phyloP scores from a whole-genome alignment of 2,329 filamentous ascomycete species.

The Venturia effusa region DNA sequence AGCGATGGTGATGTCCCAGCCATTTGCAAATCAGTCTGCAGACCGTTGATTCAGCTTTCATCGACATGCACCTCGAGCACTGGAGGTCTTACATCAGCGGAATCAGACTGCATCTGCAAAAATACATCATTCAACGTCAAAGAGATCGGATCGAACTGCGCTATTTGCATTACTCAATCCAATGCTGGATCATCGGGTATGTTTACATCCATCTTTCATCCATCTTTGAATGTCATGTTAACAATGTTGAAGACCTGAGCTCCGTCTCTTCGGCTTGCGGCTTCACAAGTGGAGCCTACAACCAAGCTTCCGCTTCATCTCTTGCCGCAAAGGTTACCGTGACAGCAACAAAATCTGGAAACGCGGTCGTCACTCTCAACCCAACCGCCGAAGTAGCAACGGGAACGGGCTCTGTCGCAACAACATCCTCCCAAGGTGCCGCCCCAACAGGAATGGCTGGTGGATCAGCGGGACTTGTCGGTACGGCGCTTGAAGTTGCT shows the following conservation, averaged over 20 bases:
- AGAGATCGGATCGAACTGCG: constrained; percentile 4
- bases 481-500: constrained; percentile 3
- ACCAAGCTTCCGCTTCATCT: constrained; percentile 4
- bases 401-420: not conserved
- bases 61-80: not conserved
- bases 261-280: constrained; percentile 7
- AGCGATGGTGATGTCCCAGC: constrained; percentile 5
- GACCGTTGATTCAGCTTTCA: constrained; percentile 8
- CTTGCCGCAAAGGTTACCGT: constrained; percentile 6
- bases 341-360: constrained; percentile 6
- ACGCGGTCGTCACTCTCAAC: not conserved
- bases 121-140: constrained; percentile 9
- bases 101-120: constrained; percentile 8
- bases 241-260: not conserved
- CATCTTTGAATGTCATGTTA: not conserved
- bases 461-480: not conserved
- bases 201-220: not conserved
- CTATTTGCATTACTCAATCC: constrained; percentile 7
- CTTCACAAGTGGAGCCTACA: constrained; percentile 6
- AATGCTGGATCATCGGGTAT: constrained; percentile 3
- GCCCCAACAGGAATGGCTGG: not conserved
- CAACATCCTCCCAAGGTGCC: not conserved
- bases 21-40: constrained; percentile 3
- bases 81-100: not conserved
- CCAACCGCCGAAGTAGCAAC: not conserved